Evolutionary conservation across 2,329 filamentous ascomycete species (phyloP), one percentile per base, ranked within the genome.

Genomic region (Colletotrichum coccodes): DNA sequence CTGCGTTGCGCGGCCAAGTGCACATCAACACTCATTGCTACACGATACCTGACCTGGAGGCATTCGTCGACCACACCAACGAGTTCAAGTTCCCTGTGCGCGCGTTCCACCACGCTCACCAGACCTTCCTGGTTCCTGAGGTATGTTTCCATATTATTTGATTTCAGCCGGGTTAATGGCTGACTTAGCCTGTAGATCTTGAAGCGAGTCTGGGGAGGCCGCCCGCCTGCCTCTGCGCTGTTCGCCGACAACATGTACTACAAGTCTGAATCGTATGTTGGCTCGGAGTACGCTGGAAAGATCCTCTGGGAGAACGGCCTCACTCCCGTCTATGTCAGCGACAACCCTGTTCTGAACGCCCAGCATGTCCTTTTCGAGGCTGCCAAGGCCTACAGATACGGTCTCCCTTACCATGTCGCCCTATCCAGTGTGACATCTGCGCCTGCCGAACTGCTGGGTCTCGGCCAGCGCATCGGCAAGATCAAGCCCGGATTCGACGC

Each of bases 241-340:
- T 93, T 93, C 72, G 90, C 91, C 11, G 90, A 92, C 74, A 91
- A 90, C 75, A 92, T 92, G 88, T 91, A 87, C 76, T 93, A 92
- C 84, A 92, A 93, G 78, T 83, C 86, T 1, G 91, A 93, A 78
- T 81, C 90, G 0, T 91, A 90, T 72, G 81, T 87, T 5, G 90
- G 86, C 0, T 91, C 89, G 12, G 89, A 92, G 75, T 87, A 87
- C 68, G 90, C 90, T 2, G 90, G 90, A 30, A 92, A 91, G 75
- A 83, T 89, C 4, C 83, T 93, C 0, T 89, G 89, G 72, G 90
- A 92, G 26, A 84, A 87, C 64, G 90, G 88, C 30, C 82, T 93
- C 36, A 91, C 89, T 0, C 85, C 89, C 1, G 86, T 91, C 26
- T 92, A 91, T 71, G 90, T 92, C n/a, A 90, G 87, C 69, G 90